Base-by-base conservation (phyloP, 176 grass and related monocot genomes). In the Elymus sibiricus region DNA sequence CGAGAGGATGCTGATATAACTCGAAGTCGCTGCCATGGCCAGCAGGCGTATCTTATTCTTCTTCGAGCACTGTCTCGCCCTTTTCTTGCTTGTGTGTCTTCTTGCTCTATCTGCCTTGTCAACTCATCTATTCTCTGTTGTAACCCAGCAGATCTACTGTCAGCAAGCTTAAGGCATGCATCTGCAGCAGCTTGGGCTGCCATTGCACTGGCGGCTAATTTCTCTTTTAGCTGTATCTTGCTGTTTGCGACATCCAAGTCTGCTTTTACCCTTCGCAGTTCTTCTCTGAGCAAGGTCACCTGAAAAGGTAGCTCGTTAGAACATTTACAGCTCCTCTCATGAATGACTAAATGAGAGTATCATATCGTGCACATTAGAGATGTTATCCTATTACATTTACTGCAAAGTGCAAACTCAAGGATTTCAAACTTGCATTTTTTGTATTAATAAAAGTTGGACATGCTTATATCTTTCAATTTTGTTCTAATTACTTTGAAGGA, bases 111-210 rank as follows among this genome's bases (percentile, higher is more conserved):
- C 89, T 95, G 89, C 83, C 69, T 90, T 10, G 88, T 98, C 35
- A 95, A 90, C 46, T 95, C 91, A 86, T 95, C 93, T 80, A 95
- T 95, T 79, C 81, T 87, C 32, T 95, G 89, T 62, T 77, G 85
- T 40, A 95, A 78, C 32, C 83, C 80, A 14, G 87, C 89, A 17
- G 89, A 89, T 81, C 91, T 89, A 34, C 77, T 93, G 86, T 98
- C 95, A 22, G 93, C 89, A 77, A 98, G 87, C 76, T 80, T 90
- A 83, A 95, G 86, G 66, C 91, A 95, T 19, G 86, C 86, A 82
- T 90, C 91, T 32, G 91, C 91, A 55, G 95, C 93, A 69, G 91
- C 89, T 87, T 95, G 91, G 51, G 93, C 93, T 72, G 85, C 84
- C 93, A 98, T 95, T 87, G 91, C 91, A 61, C 81, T 87, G 64